These are phyloP conservation scores for Neophaeococcomyces mojaviensis DNA, from an alignment of 2,329 filamentous ascomycete species.

Conservation along the genomic window DNA sequence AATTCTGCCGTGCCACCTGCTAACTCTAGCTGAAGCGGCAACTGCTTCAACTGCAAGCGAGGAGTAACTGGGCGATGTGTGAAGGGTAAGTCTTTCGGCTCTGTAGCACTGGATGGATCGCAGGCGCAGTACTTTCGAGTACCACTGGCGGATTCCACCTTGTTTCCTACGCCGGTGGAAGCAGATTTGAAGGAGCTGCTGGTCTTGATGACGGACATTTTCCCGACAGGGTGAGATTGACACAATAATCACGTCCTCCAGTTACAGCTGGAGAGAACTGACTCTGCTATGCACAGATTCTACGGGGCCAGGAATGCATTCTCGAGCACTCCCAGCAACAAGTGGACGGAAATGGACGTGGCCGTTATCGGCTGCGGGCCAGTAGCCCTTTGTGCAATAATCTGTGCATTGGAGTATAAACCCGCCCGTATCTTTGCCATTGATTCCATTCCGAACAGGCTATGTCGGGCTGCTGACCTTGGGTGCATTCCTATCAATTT, in stretches of 20 bases:
- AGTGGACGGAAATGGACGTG: conserved; percentile 37
- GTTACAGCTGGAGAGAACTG: no score
- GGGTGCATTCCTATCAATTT: conserved; percentile 12
- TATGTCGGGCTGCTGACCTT: conserved; percentile 53
- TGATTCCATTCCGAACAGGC: conserved; percentile 65
- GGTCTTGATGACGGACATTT: conserved; percentile 87
- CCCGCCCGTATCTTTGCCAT: conserved; percentile 71
- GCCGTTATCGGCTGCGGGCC: conserved; percentile 82
- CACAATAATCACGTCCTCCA: no score
- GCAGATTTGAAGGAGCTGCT: conserved; percentile 56
- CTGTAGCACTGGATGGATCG: conserved; percentile 59
- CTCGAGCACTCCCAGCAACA: not conserved
- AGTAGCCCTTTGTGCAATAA: conserved; percentile 75
- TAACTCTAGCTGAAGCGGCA: conserved; percentile 43
- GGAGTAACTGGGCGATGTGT: conserved; percentile 70
- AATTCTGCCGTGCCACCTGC: not conserved
- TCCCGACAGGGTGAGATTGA: conserved; percentile 61
- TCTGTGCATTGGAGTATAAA: conserved; percentile 52
- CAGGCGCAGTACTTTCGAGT: conserved; percentile 77
- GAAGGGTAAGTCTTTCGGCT: conserved; percentile 64
- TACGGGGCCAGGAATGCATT: no score
- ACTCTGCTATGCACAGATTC: no score
- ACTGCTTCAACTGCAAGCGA: conserved; percentile 77
- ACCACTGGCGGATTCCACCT: conserved; percentile 71
- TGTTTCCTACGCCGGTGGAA: conserved; percentile 58